Evolutionary conservation across 441 rosid species (phyloP).

Genomic region (Rhodomyrtus psidioides): DNA sequence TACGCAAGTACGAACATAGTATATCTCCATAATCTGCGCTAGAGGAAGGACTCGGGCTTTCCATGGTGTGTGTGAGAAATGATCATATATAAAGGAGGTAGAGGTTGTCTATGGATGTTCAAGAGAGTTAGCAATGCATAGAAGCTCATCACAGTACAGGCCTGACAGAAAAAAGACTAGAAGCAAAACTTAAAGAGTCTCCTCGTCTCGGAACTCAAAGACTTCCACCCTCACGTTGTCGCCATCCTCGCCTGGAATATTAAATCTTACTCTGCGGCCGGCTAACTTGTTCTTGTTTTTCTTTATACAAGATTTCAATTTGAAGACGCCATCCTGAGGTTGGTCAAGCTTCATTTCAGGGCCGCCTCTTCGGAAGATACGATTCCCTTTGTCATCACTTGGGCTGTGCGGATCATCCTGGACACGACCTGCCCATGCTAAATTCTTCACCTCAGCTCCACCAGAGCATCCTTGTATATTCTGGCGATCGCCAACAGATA

Average conservation of each 20-base stretch:
- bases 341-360: background rate
- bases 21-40: background rate
- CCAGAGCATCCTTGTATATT: background rate
- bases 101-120: background rate
- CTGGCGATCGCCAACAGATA: background rate
- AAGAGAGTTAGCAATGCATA: background rate
- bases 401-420: background rate
- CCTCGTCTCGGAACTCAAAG: background rate
- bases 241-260: constrained; percentile 1
- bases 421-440: background rate
- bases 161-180: background rate
- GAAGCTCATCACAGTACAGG: background rate
- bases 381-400: background rate
- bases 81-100: background rate
- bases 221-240: background rate
- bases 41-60: background rate
- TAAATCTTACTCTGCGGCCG: constrained; percentile 1
- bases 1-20: background rate
- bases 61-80: background rate
- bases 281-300: background rate
- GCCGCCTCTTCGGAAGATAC: background rate
- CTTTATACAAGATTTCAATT: constrained; percentile 8
- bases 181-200: background rate
- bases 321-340: background rate
- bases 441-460: background rate